Percentiles rank a stretch among this genome's conserved stretches.
Evolutionary conservation across 2,329 filamentous ascomycete genomes (phyloP).

Genomic region (Pezicula neosporulosa): DNA sequence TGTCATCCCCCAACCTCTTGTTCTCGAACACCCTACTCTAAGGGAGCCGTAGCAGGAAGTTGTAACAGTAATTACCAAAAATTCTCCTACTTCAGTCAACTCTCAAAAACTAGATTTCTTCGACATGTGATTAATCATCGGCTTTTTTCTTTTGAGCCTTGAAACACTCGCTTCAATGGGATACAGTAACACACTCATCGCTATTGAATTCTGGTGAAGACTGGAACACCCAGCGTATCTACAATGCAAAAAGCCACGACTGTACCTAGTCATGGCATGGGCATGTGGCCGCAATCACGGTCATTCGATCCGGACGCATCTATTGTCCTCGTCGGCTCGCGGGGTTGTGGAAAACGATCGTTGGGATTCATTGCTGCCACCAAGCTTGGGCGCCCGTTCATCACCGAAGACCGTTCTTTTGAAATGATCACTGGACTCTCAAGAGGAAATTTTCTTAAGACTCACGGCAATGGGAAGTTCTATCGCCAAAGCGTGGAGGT

Average conservation of each 20-base stretch:
- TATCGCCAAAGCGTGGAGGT: constrained; percentile 57
- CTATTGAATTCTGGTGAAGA: no score
- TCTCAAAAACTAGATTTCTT: no score
- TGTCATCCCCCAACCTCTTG: no score
- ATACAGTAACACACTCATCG: no score
- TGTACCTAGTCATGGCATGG: not conserved
- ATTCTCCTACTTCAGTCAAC: no score
- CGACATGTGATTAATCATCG: no score
- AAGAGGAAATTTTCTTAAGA: constrained; percentile 56
- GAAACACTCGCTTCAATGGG: no score
- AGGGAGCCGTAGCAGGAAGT: no score
- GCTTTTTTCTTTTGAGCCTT: no score
- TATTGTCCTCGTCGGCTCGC: constrained; percentile 66
- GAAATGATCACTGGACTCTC: constrained; percentile 57
- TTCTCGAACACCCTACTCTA: no score
- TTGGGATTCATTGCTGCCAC: constrained; percentile 69
- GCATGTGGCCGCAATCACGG: not conserved
- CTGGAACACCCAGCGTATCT: no score
- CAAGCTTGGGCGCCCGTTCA: constrained; percentile 59
- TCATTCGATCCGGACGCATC: constrained; percentile 51
- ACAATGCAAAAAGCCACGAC: not conserved
- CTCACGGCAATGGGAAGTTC: constrained; percentile 50
- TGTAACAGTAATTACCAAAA: no score
- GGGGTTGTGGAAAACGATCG: constrained; percentile 70
- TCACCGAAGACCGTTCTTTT: constrained; percentile 65